phyloP scores from a whole-genome alignment of 371 early-diverging fungal genomes.

The Massospora cicadina region DNA sequence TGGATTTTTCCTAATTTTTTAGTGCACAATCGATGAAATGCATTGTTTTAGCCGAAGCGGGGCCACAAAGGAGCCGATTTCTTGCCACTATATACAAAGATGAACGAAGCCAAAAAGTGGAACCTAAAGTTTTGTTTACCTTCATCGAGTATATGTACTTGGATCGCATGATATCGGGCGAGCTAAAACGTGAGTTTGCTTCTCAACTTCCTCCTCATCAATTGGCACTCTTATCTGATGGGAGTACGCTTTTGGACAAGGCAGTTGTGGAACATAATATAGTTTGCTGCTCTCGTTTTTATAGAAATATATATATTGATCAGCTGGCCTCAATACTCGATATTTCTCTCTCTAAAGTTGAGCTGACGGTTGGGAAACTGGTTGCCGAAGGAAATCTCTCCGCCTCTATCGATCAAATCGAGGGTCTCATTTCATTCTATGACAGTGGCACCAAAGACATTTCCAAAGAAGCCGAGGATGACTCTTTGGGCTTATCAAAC shows the following conservation, averaged over 20 bases:
- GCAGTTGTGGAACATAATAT: slow-evolving; percentile 92
- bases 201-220: slow-evolving; percentile 62
- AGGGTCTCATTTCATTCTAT: background rate
- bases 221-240: slow-evolving; percentile 38
- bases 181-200: slow-evolving; percentile 62
- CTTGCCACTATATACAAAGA: slow-evolving; percentile 85
- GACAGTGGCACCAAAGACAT: background rate
- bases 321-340: slow-evolving; percentile 63
- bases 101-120: slow-evolving; percentile 48
- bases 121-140: slow-evolving; percentile 28
- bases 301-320: slow-evolving; percentile 69
- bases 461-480: background rate
- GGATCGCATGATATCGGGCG: slow-evolving; percentile 57
- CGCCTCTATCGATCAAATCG: slow-evolving; percentile 68
- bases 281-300: slow-evolving; percentile 65
- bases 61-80: slow-evolving; percentile 71
- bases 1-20: background rate
- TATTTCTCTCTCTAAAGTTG: slow-evolving; percentile 62
- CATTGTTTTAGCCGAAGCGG: slow-evolving; percentile 79
- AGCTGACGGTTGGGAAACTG: slow-evolving; percentile 68
- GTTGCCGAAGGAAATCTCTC: slow-evolving; percentile 74
- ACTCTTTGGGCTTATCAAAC: background rate
- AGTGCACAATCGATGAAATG: slow-evolving; percentile 55
- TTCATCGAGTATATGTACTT: slow-evolving; percentile 83
- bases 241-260: slow-evolving; percentile 71